Conservation (phyloP, 805 yeast species). For the Ogataea thermomethanolica region DNA sequence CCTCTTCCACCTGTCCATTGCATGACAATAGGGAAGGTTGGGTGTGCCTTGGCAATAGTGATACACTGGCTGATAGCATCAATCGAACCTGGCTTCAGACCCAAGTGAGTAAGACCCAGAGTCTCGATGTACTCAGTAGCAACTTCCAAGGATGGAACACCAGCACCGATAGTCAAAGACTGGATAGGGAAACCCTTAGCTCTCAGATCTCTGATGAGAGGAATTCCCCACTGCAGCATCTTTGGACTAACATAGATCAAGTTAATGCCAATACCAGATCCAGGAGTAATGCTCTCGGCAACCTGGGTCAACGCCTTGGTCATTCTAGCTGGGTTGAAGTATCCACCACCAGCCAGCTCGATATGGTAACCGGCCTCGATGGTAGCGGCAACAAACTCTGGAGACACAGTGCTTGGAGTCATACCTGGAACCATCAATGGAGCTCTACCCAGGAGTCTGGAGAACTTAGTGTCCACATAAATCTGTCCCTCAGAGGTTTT, state of each 20-base stretch:
- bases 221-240: conserved; percentile 98
- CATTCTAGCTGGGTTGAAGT: conserved; percentile 71
- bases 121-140: conserved; percentile 94
- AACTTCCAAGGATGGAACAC: conserved; percentile 97
- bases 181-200: conserved; percentile 93
- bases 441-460: conserved; percentile 87
- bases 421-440: conserved; percentile 98
- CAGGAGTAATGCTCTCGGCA: conserved; percentile 67
- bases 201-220: conserved; percentile 85
- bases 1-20: conserved; percentile 99
- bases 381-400: conserved; percentile 91
- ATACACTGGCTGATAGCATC: conserved; percentile 87
- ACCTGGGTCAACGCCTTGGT: conserved; percentile 72
- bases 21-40: conserved; percentile 90
- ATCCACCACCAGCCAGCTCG: conserved; percentile 99
- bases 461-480: conserved; percentile 90
- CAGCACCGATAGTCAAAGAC: conserved; percentile 97
- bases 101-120: conserved; percentile 88
- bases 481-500: conserved; percentile 71
- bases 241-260: conserved; percentile 95
- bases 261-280: conserved; percentile 87
- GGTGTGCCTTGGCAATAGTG: conserved; percentile 91
- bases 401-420: conserved; percentile 97
- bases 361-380: conserved; percentile 95
- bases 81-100: conserved; percentile 96